phyloP scores from a whole-genome alignment of 495 filamentous ascomycete species.

The Aspergillus sclerotiicarbonarius region DNA sequence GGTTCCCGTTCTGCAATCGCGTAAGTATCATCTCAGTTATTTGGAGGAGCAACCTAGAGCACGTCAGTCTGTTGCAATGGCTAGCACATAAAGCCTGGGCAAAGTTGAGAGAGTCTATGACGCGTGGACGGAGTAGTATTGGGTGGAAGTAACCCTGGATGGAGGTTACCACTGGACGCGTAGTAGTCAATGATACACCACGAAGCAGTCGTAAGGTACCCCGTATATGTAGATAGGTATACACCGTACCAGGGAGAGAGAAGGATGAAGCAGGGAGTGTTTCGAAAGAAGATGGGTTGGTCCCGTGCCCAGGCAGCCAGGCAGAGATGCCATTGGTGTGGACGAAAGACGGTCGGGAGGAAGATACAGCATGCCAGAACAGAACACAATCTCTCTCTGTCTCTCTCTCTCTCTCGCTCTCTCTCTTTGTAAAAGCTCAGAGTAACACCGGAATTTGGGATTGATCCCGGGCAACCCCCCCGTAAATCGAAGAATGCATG shows the following conservation, averaged over 20 bases:
- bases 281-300: background rate
- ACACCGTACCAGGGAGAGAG: background rate
- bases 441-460: background rate
- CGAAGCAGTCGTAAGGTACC: background rate
- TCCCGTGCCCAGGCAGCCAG: conserved; percentile 1
- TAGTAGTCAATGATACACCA: background rate
- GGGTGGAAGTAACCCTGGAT: conserved; percentile 10
- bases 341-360: too few species aligned
- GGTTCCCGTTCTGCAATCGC: background rate
- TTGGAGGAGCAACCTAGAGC: background rate
- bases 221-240: background rate
- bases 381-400: background rate
- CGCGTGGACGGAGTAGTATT: conserved; percentile 19
- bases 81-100: background rate
- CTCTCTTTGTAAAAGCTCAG: background rate
- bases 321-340: background rate
- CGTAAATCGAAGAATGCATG: too few species aligned
- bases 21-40: background rate
- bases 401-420: too few species aligned
- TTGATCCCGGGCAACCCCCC: background rate
- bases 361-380: too few species aligned
- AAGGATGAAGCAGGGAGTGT: too few species aligned
- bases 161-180: background rate
- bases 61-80: background rate
- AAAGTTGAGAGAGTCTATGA: conserved; percentile 10